Conservation (phyloP, 1,284 basidiomycete genomes). For the Porodaedalea pini region DNA sequence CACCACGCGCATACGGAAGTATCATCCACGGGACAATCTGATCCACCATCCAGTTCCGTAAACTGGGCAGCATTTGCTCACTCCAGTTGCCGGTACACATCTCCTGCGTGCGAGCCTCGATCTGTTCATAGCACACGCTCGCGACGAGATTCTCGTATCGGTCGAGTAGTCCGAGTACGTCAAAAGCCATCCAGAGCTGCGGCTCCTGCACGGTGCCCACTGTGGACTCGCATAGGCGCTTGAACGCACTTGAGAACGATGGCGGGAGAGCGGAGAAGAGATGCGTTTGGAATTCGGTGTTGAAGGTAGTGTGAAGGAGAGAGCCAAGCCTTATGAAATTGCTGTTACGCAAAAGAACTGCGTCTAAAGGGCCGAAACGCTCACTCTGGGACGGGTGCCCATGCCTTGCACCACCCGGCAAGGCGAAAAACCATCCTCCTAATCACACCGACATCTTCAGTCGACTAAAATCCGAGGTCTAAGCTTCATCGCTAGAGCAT, state of each 20-base stretch:
- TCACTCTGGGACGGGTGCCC: constrained; percentile 59
- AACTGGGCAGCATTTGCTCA: constrained; percentile 54
- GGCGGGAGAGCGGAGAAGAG: constrained; percentile 66
- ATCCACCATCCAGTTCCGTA: constrained; percentile 74
- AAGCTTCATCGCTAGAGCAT: neutral
- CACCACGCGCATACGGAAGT: constrained; percentile 68
- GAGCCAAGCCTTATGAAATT: constrained; percentile 48
- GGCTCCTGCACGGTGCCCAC: constrained; percentile 39
- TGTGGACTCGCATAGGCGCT: constrained; percentile 56
- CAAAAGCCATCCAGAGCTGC: constrained; percentile 58
- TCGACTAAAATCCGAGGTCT: constrained; percentile 34
- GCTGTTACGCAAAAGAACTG: constrained; percentile 11
- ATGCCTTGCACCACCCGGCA: constrained; percentile 63
- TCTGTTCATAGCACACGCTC: constrained; percentile 80
- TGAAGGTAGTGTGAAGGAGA: constrained; percentile 57
- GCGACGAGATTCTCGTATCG: constrained; percentile 83
- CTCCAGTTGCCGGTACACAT: constrained; percentile 71
- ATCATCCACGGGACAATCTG: constrained; percentile 83
- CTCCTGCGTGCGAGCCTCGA: constrained; percentile 67
- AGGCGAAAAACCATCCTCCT: constrained; percentile 51
- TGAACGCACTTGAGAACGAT: constrained; percentile 61
- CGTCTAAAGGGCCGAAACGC: constrained; percentile 22
- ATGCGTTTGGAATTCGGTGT: constrained; percentile 63
- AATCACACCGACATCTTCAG: constrained; percentile 46
- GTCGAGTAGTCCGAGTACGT: constrained; percentile 74